Percentiles rank a stretch among this genome's conserved stretches.
Conservation (phyloP, 2,329 filamentous ascomycete species). For the Bimuria novae-zelandiae region DNA sequence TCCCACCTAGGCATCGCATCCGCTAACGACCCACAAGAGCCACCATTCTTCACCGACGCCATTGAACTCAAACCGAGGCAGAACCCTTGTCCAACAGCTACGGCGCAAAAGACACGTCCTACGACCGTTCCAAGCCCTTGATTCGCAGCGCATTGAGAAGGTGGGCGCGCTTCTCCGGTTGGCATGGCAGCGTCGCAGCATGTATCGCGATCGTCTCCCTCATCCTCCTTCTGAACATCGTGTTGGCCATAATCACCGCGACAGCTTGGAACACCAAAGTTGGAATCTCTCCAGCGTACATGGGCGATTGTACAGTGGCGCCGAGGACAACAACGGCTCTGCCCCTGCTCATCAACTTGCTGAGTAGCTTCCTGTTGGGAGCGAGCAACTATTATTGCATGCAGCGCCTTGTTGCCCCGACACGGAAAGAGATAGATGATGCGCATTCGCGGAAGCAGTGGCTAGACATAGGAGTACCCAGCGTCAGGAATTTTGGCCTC, state of each 20-base stretch:
- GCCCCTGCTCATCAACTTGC: slow-evolving; percentile 56
- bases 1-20: neutral
- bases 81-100: neutral
- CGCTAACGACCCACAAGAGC: neutral
- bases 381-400: slow-evolving; percentile 59
- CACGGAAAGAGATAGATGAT: slow-evolving; percentile 53
- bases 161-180: slow-evolving; percentile 15
- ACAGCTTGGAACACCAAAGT: slow-evolving; percentile 1
- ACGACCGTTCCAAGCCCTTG: neutral
- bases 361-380: slow-evolving; percentile 52
- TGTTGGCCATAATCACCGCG: slow-evolving; percentile 5
- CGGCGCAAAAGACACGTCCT: neutral
- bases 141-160: neutral
- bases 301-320: slow-evolving; percentile 22
- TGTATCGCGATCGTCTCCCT: slow-evolving; percentile 1
- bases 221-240: slow-evolving; percentile 14
- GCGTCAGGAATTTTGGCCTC: slow-evolving; percentile 44
- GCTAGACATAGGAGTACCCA: slow-evolving; percentile 49
- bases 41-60: neutral
- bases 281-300: slow-evolving; percentile 15
- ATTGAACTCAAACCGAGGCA: neutral
- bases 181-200: slow-evolving; percentile 11
- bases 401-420: slow-evolving; percentile 58
- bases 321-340: neutral
- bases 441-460: slow-evolving; percentile 50